phyloP scores from a whole-genome alignment of 495 filamentous ascomycete genomes.

The Articulospora tetracladia region DNA sequence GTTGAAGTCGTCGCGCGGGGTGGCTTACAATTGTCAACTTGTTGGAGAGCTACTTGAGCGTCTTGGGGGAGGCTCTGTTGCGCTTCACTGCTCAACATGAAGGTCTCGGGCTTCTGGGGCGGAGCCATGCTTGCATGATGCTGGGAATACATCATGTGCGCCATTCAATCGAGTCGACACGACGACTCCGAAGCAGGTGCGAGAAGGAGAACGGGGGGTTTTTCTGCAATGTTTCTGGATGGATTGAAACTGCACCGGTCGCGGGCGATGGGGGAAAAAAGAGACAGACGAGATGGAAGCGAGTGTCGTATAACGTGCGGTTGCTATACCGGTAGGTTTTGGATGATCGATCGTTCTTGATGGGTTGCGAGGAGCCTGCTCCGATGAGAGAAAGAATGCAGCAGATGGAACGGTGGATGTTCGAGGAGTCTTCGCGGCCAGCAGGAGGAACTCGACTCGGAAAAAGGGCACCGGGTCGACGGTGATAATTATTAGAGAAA shows the following conservation, averaged over 20 bases:
- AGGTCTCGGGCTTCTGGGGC: slow-evolving; percentile 90
- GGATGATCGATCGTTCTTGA: not conserved
- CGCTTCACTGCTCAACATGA: slow-evolving; percentile 94
- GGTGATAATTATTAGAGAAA: slow-evolving; percentile 21
- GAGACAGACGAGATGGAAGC: slow-evolving; percentile 22
- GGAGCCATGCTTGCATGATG: slow-evolving; percentile 44
- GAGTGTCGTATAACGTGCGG: slow-evolving; percentile 23
- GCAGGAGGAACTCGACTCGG: slow-evolving; percentile 29
- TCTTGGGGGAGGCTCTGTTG: slow-evolving; percentile 95
- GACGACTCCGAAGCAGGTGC: slow-evolving; percentile 15
- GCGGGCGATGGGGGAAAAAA: slow-evolving; percentile 9
- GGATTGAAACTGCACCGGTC: slow-evolving; percentile 15
- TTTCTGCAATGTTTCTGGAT: slow-evolving; percentile 7
- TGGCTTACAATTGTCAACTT: slow-evolving; percentile 93
- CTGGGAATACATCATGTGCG: slow-evolving; percentile 48
- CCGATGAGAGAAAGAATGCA: slow-evolving; percentile 25
- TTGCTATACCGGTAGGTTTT: slow-evolving; percentile 1
- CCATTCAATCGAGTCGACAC: slow-evolving; percentile 30
- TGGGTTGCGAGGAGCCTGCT: slow-evolving; percentile 23
- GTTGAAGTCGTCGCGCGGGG: not conserved
- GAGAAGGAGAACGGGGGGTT: slow-evolving; percentile 14
- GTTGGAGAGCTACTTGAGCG: slow-evolving; percentile 93
- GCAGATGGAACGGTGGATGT: slow-evolving; percentile 25
- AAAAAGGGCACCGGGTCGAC: slow-evolving; percentile 21
- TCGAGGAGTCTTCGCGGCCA: slow-evolving; percentile 29